Evolutionary conservation across 306 rosid species (phyloP), one percentile per base, ranked within the genome.

Genomic region (Quercus dentata): DNA sequence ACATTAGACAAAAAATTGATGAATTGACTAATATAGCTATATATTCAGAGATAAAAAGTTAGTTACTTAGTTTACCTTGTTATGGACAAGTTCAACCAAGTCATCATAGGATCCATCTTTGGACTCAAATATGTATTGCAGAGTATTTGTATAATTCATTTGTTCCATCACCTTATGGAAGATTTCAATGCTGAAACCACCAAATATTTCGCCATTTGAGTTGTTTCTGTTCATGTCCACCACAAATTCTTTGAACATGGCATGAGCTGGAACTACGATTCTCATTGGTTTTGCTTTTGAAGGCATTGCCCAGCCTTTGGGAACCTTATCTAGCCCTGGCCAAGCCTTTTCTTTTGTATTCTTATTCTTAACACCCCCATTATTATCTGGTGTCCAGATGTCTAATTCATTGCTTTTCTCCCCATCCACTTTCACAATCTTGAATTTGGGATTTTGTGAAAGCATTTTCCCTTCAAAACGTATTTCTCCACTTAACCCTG

Each of bases 251-350:
- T 81, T 57, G 85, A 90, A 90, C 62, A 73, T 20, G 14, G 93
- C 74, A 27, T 77, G 83, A 31, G 87, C 91, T 0, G 97, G 97
- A 57, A 92, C 84, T 9, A 87, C 94, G 58, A 92, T 89, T 83
- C 7, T 87, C 84, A 92, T 52, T 63, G 75, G 85, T 9, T 82
- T 88, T 38, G 93, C 93, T 35, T 35, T 35, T 35, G 41, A 35
- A 35, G 41, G 41, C 61, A 92, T 56, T 64, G 81, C 84, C 94
- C 97, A 92, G 2, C 97, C 97, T 67, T 80, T 84, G 13, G 97
- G 97, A 79, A 3, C 75, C 19, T 61, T 8, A 1, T 4, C 1
- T 28, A 49, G 62, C 54, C 97, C 94, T 0, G 97, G 97, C 97
- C 97, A 92, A 79, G 3, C 51, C 0, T 44, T 11, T 44, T 35